Evolutionary conservation across 768 basidiomycete species (phyloP).

Genomic region (Suillus variegatus): DNA sequence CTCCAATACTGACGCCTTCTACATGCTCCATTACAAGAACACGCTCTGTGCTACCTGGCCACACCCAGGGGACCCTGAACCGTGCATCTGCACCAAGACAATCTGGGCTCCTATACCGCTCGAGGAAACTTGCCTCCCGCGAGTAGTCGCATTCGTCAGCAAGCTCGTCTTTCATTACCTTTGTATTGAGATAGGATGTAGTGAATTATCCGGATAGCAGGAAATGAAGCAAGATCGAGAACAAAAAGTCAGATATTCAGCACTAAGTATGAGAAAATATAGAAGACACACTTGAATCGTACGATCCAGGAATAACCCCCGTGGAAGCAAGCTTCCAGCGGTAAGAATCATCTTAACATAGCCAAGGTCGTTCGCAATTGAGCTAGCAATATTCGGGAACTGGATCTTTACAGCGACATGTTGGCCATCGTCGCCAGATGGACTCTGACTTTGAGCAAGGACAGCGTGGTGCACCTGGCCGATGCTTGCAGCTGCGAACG

Average conservation of each 20-base stretch:
- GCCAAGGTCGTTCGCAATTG: conserved; percentile 84
- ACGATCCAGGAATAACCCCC: conserved; percentile 86
- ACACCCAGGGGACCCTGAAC: conserved; percentile 87
- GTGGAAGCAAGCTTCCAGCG: conserved; percentile 79
- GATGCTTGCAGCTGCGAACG: conserved; percentile 95
- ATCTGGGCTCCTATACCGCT: conserved; percentile 53
- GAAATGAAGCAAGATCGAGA: conserved; percentile 2
- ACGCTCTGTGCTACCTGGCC: conserved; percentile 75
- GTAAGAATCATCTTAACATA: conserved; percentile 84
- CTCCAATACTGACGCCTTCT: conserved; percentile 79
- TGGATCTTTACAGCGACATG: conserved; percentile 87
- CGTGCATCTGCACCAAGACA: conserved; percentile 58
- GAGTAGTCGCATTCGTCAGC: conserved; percentile 91
- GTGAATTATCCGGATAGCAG: not conserved
- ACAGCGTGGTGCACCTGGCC: conserved; percentile 86
- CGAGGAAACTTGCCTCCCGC: conserved; percentile 76
- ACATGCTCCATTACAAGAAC: conserved; percentile 92
- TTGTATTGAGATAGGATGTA: not conserved
- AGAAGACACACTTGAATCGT: conserved; percentile 64
- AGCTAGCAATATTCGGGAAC: conserved; percentile 88
- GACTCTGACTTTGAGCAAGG: conserved; percentile 52
- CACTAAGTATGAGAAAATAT: not conserved
- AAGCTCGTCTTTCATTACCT: conserved; percentile 89
- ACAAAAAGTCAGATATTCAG: not conserved
- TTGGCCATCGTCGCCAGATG: conserved; percentile 51